Evolutionary conservation across 148 eudicot species (phyloP), one percentile per base, ranked within the genome.

Genomic region (Talinum fruticosum): DNA sequence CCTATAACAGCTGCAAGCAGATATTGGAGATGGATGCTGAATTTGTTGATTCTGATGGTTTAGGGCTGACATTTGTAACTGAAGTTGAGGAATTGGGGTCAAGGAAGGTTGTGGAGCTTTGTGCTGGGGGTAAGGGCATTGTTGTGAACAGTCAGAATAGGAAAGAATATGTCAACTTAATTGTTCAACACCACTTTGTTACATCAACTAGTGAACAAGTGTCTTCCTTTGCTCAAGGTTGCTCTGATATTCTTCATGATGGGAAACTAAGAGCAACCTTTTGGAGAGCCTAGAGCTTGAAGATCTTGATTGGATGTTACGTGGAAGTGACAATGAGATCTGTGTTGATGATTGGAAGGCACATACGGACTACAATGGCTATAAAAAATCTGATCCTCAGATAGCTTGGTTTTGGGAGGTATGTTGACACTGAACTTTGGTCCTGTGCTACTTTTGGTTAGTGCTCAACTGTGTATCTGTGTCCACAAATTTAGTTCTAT

Each of bases 371-470:
- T 96, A 96, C 79, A 62, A 86, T 84, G 99, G 91, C 85, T 96
- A 80, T 76, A 81, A 86, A 72, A 87, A 81, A 74, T 82, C 92
- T 47, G 99, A 96, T 86, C 88, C 83, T 80, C 97, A 91, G 84
- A 87, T 96, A 74, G 54, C 65, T 54, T 96, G 99, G 99, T 93
- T 96, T 79, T 96, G 99, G 99, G 84, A 96, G 99, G 99, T 95
- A 91, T 71, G 87, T 80, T 44, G 53, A 72, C 64, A 41, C 64
- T 71, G 12, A 18, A 35, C 69, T 35, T 74, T 51, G 21, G 6
- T 30, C 2, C 4, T 61, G 28, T 69, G 6, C 16, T 57, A 6
- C 45, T 21, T 51, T 14, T n/a, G 29, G 10, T 29, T 66, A 57
- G 14, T 57, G 64, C 28, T 57, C n/a, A n/a, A 6, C 64, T 57